These are phyloP conservation scores for Balakata baccata DNA, from an alignment of 345 rosid genomes.

Conservation along the genomic window DNA sequence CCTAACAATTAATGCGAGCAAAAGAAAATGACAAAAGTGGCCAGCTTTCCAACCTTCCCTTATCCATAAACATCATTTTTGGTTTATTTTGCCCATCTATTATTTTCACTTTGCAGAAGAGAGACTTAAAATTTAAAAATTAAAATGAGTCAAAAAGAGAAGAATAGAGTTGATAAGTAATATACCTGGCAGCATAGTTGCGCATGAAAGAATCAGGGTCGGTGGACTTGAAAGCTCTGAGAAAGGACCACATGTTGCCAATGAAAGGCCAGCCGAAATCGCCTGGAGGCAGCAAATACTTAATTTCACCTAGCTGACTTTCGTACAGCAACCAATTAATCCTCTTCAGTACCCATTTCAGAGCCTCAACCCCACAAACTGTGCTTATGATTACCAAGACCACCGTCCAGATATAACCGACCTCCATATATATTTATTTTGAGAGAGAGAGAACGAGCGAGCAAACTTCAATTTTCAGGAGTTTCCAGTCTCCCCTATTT, in stretches of 20 bases:
- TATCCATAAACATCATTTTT: neutral
- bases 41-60: neutral
- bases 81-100: neutral
- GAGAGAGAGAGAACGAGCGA: neutral
- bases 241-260: constrained; percentile 86
- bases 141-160: no score
- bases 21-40: neutral
- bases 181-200: constrained; percentile 47
- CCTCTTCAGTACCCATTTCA: constrained; percentile 47
- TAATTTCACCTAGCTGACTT: constrained; percentile 45
- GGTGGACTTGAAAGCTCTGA: constrained; percentile 64
- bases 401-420: constrained; percentile 23
- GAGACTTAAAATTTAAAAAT: neutral
- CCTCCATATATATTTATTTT: neutral
- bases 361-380: constrained; percentile 12
- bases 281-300: constrained; percentile 63
- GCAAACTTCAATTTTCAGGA: neutral
- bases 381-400: neutral
- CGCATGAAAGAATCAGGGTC: constrained; percentile 68
- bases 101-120: no score
- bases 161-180: no score
- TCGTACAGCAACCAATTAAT: constrained; percentile 61
- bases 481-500: no score
- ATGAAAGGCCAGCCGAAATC: constrained; percentile 92
- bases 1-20: no score